Evolutionary conservation across 2,329 filamentous ascomycete genomes (phyloP), one percentile per base, ranked within the genome.

Genomic region (Aureobasidium sp.): DNA sequence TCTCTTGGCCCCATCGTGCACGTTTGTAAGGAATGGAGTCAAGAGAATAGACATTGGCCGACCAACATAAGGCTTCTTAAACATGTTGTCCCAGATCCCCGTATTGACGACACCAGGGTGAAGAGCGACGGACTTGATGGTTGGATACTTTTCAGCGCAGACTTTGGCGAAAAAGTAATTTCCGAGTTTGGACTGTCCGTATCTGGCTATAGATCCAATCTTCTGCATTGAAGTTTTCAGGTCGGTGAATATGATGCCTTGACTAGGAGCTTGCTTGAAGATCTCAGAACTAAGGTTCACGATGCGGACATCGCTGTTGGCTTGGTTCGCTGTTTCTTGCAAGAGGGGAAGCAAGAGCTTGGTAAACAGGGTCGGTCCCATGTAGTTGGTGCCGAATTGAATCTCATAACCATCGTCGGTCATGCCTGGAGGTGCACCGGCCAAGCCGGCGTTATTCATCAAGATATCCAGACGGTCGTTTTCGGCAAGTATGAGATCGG

Each of bases 171-270:
- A 79, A 2, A 80, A 69, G 5, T 81, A 66, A 63, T 80, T 78
- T 0, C 80, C 80, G 2, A 82, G 68, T 66, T 82, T 82, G 51
- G 73, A 75, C 64, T 80, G 76, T 0, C 76, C 79, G 64, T 78
- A 79, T 15, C 74, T 70, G 5, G 64, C 63, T 70, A 73, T 76
- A n/a, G 39, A 41, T 12, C 62, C 61, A 12, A 67, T 58, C 23
- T 27, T 47, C 0, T 29, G 50, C 57, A 70, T 66, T 7, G 61
- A 20, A 4, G 67, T 70, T 9, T 70, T 69, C 27, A 75, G 67
- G 8, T 70, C 69, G 10, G 61, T 47, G 55, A 71, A 69, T 15
- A 67, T 62, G 39, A 72, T 68, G 1, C 68, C 67, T 8, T 63
- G 64, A 7, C 34, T 52, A 0, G 64, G 63, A 2, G 68, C 64